phyloP scores from a whole-genome alignment of 345 rosid genomes.

The Euphorbia tirucalli region DNA sequence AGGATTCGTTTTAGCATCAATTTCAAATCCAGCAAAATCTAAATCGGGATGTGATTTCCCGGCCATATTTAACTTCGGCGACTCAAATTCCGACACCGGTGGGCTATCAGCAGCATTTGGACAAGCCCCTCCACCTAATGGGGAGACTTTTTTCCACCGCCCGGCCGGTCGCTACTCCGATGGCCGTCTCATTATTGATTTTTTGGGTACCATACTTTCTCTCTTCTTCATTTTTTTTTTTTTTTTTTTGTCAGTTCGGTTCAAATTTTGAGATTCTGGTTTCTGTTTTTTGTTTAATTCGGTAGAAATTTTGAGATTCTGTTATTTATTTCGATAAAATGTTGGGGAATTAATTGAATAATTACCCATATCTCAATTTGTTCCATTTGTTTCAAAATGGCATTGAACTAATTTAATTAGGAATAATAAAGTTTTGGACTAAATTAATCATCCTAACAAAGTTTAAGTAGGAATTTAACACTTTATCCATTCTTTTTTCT shows the following conservation, averaged over 20 bases:
- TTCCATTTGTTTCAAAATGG: too few species aligned
- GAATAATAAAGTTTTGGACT: too few species aligned
- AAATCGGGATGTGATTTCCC: slow-evolving; percentile 29
- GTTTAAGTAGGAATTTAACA: too few species aligned
- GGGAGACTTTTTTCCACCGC: slow-evolving; percentile 48
- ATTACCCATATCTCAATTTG: too few species aligned
- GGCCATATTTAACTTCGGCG: slow-evolving; percentile 55
- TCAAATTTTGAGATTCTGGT: neutral
- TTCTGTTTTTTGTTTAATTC: too few species aligned
- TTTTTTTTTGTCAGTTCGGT: neutral
- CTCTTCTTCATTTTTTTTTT: neutral
- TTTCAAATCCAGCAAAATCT: neutral
- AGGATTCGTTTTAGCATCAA: neutral
- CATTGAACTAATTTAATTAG: too few species aligned
- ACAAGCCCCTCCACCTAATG: slow-evolving; percentile 55
- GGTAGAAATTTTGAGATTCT: too few species aligned
- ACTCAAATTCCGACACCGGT: slow-evolving; percentile 56
- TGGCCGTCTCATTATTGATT: slow-evolving; percentile 62
- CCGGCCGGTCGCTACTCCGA: slow-evolving; percentile 66
- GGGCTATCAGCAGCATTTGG: slow-evolving; percentile 67
- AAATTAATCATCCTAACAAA: too few species aligned
- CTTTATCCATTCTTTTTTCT: too few species aligned
- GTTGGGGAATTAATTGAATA: too few species aligned
- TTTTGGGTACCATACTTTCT: slow-evolving; percentile 42
- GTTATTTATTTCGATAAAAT: too few species aligned